Evolutionary conservation across 139 green algal species (phyloP).

Genomic region (Chlamydomonas eustigma): DNA sequence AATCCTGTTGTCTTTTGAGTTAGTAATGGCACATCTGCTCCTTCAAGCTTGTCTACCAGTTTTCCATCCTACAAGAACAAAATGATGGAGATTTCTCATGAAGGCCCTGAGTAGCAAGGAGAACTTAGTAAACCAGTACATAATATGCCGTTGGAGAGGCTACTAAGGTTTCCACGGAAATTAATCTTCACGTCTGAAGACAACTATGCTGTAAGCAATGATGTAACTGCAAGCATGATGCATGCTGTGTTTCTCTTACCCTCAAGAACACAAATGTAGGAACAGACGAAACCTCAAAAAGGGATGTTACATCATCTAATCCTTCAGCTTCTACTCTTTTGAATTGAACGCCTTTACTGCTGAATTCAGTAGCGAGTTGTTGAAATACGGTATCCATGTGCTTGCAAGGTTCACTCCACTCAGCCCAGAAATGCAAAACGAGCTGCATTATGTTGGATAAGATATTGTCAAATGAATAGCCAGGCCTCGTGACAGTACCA

Average conservation of each 20-base stretch:
- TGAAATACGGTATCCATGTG: background rate
- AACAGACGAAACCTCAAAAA: conserved; percentile 66
- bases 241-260: background rate
- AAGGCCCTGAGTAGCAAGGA: no score
- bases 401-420: conserved; percentile 6
- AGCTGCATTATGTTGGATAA: no score
- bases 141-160: no score
- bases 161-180: no score
- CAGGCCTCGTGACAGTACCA: no score
- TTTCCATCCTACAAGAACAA: conserved; percentile 39
- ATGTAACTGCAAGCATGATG: no score
- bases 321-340: conserved; percentile 80
- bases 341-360: background rate
- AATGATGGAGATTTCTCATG: conserved; percentile 43
- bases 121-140: no score
- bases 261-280: conserved; percentile 57
- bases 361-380: background rate
- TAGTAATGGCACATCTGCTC: conserved; percentile 65
- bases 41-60: conserved; percentile 67
- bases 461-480: no score
- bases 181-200: no score
- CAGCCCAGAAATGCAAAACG: background rate
- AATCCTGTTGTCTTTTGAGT: conserved; percentile 46
- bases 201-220: no score
- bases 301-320: conserved; percentile 62